Conservation (phyloP, 495 filamentous ascomycete species). For the Cercophora samala region DNA sequence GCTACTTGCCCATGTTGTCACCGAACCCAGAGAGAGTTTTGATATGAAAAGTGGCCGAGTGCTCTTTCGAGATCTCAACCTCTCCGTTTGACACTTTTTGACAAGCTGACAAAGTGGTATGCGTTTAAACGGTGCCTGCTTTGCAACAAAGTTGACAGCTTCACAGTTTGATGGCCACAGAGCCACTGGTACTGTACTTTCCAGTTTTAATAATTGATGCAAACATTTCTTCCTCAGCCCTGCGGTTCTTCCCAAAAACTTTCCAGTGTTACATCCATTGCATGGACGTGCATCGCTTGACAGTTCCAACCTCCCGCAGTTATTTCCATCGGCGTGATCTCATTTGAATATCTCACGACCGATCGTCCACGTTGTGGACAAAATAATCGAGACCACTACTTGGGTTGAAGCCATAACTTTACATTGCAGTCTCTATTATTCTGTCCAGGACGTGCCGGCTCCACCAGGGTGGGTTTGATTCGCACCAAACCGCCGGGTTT, state of each 20-base stretch:
- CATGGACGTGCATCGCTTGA: neutral
- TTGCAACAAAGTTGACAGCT: conserved; percentile 1
- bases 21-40: neutral
- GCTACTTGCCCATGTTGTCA: neutral
- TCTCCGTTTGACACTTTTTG: no score
- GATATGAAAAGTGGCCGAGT: neutral
- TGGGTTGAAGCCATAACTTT: no score
- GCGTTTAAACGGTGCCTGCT: neutral
- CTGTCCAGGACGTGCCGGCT: neutral
- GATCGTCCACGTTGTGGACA: no score
- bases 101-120: neutral
- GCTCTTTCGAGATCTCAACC: neutral
- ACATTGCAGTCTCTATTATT: no score
- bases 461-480: conserved; percentile 1
- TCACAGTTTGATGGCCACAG: neutral
- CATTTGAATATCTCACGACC: conserved; percentile 20
- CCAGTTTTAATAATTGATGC: conserved; percentile 4
- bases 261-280: neutral
- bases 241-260: neutral
- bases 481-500: conserved; percentile 21
- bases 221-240: conserved; percentile 5
- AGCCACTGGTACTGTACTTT: neutral
- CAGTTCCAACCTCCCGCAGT: neutral
- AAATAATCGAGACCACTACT: no score
- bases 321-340: conserved; percentile 18